phyloP scores from a whole-genome alignment of 306 rosid species.

The Trifolium pratense region DNA sequence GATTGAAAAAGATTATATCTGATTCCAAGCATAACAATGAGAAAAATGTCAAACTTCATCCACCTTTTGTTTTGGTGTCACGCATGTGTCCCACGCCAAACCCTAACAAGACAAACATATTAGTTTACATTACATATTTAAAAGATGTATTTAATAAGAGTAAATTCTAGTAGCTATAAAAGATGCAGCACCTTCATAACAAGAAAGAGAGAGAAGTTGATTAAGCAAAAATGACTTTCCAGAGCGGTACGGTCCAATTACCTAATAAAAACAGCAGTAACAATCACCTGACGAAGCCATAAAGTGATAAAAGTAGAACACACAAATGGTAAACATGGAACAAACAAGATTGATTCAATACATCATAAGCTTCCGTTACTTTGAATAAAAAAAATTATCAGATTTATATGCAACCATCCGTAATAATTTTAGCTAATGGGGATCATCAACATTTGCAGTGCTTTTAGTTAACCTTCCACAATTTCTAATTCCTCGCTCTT shows the following conservation, averaged over 20 bases:
- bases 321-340: neutral
- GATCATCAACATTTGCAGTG: neutral
- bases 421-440: neutral
- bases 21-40: conserved; percentile 40
- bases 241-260: conserved; percentile 93
- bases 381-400: neutral
- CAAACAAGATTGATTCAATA: conserved; percentile 4
- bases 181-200: conserved; percentile 79
- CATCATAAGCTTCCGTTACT: neutral
- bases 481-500: conserved; percentile 15
- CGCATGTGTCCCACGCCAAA: conserved; percentile 99
- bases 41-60: conserved; percentile 39
- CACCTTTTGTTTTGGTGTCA: conserved; percentile 97
- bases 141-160: conserved; percentile 24
- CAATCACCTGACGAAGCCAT: conserved; percentile 59
- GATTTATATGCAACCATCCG: neutral
- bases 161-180: conserved; percentile 33
- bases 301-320: conserved; percentile 1
- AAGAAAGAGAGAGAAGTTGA: conserved; percentile 98
- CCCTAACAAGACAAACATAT: conserved; percentile 54
- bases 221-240: conserved; percentile 98
- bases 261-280: conserved; percentile 17
- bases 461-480: conserved; percentile 1
- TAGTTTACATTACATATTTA: conserved; percentile 21
- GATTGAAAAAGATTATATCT: conserved; percentile 16